These are phyloP conservation scores for Hypoxylon rickii DNA, from an alignment of 495 filamentous ascomycete genomes.

Conservation along the genomic window DNA sequence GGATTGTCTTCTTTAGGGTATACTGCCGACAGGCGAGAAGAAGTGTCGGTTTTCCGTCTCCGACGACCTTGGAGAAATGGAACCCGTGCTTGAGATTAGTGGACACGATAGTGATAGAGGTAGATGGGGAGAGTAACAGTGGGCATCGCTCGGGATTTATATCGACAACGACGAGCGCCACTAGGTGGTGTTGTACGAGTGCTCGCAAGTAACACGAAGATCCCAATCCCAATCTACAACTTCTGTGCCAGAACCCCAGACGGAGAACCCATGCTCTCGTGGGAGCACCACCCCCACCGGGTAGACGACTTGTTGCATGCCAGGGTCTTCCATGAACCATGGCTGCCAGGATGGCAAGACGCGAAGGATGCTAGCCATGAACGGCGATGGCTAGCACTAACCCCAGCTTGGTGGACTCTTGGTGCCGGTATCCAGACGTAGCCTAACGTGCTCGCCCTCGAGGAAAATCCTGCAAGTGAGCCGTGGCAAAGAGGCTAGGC, in stretches of 20 bases:
- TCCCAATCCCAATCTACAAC: slow-evolving; percentile 22
- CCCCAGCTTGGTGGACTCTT: slow-evolving; percentile 9
- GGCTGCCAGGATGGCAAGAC: slow-evolving; percentile 15
- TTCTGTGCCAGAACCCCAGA: slow-evolving; percentile 27
- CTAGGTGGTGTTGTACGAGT: background rate
- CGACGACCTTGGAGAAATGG: background rate
- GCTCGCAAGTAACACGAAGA: slow-evolving; percentile 21
- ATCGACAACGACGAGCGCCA: slow-evolving; percentile 21
- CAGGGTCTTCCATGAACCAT: slow-evolving; percentile 22
- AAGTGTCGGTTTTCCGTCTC: slow-evolving; percentile 5
- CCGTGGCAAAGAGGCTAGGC: slow-evolving; percentile 21
- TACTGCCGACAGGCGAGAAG: slow-evolving; percentile 11
- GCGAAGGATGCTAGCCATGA: slow-evolving; percentile 25
- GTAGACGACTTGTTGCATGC: slow-evolving; percentile 14
- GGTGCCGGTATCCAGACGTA: slow-evolving; percentile 20
- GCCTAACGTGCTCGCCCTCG: slow-evolving; percentile 12
- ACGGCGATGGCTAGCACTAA: background rate
- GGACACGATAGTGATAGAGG: background rate
- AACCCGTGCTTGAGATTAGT: background rate
- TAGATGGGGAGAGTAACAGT: background rate
- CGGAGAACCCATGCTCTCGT: slow-evolving; percentile 12
- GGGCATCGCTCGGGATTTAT: slow-evolving; percentile 22
- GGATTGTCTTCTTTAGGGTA: background rate
- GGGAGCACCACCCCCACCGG: slow-evolving; percentile 14
- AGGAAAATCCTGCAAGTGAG: slow-evolving; percentile 13